Evolutionary conservation across 2,329 filamentous ascomycete species (phyloP).

Genomic region (Nigrospora osmanthi): DNA sequence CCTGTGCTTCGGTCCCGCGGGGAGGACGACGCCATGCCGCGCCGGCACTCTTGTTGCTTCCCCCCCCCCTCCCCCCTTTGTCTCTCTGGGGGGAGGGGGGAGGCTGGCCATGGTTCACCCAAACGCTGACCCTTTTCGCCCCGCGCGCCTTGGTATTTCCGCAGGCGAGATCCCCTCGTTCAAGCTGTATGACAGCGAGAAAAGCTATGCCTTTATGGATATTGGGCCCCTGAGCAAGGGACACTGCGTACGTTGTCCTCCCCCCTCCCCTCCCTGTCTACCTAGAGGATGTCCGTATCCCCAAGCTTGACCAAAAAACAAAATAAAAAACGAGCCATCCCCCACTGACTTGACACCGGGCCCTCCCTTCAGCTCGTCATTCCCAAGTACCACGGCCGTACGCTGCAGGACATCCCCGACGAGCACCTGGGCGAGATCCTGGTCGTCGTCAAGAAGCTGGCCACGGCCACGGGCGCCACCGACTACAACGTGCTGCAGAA

Average conservation of each 20-base stretch:
- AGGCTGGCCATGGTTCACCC: no score
- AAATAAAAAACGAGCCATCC: no score
- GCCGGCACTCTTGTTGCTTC: no score
- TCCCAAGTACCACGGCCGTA: slow-evolving; percentile 88
- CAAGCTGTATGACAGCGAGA: slow-evolving; percentile 93
- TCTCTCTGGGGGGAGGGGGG: no score
- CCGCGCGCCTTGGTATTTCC: not conserved
- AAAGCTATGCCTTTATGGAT: slow-evolving; percentile 91
- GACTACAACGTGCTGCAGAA: slow-evolving; percentile 97
- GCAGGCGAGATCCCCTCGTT: slow-evolving; percentile 90
- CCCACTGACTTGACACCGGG: not conserved
- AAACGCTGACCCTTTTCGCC: no score
- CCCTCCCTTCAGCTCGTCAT: slow-evolving; percentile 70
- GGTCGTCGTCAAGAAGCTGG: slow-evolving; percentile 82
- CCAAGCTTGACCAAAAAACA: no score
- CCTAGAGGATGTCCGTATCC: no score
- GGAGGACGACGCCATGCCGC: no score
- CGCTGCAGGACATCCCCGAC: slow-evolving; percentile 88
- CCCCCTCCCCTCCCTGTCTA: not conserved
- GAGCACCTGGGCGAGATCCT: slow-evolving; percentile 77
- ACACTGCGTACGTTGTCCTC: slow-evolving; percentile 64
- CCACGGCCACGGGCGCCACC: slow-evolving; percentile 62
- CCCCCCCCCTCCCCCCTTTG: no score
- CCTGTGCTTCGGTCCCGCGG: no score
- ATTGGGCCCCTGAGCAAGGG: slow-evolving; percentile 84